Evolutionary conservation across 2,329 filamentous ascomycete genomes (phyloP), one percentile per base, ranked within the genome.

Genomic region (Myotisia sp.): DNA sequence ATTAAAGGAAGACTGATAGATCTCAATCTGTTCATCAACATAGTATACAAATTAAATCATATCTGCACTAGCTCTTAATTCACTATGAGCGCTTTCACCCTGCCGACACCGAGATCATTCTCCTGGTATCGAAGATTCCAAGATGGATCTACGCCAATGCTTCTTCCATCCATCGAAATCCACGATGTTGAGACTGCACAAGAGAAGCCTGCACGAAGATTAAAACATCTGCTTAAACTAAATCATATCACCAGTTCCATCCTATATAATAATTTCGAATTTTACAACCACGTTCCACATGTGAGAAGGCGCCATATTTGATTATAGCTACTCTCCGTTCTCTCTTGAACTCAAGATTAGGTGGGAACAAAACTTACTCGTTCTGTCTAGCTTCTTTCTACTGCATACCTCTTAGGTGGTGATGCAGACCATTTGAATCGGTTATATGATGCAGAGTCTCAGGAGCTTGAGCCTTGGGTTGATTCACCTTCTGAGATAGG

Each of bases 221-320:
- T 98, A 41, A 94, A 92, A 62, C 85, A 95, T 58, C 65, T 98
- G 9, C 57, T 98, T 40, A 83, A 81, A 56, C 78, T 86, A 34
- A 95, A 95, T 54, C 90, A 98, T 60, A 77, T 78, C 45, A 93
- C 90, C 53, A 73, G 92, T 58, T 74, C 84, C 20, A 76, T 95
- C 44, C 60, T 93, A 36, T 90, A 81, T 55, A 74, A 86, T 53
- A 55, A 79, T 34, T 63, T 79, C 3, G 64, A 70, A 41, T 90
- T 76, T 48, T 74, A 90, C 60, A 95, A 95, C 51, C 81, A 92
- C 58, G 66, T 78, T 47, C 70, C 83, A 24, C 85, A 93, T 58
- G 69, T 74, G 58, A 40, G 65, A 49, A 17, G 34, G 19, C 22
- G 26, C 16, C 17, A 16, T 13, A 19, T 12, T 20, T 9, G 13